These are phyloP conservation scores for Melanomma pulvis-pyrius DNA, from an alignment of 495 filamentous ascomycete genomes.

Conservation along the genomic window DNA sequence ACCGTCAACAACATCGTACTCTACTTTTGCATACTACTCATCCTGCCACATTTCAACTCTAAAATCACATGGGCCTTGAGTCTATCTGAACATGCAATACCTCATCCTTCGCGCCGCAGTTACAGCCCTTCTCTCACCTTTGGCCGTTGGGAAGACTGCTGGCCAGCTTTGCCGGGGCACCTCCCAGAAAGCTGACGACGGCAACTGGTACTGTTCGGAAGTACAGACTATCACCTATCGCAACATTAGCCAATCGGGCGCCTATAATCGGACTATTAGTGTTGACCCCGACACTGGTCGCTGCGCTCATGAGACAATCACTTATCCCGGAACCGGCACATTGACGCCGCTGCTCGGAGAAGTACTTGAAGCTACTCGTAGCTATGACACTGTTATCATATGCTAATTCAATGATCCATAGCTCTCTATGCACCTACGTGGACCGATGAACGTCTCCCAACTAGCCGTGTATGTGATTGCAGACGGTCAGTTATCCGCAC, in stretches of 20 bases:
- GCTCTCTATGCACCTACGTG: conserved; percentile 72
- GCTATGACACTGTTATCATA: not conserved
- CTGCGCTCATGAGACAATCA: conserved; percentile 51
- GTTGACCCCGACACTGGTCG: conserved; percentile 60
- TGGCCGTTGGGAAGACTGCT: conserved; percentile 8
- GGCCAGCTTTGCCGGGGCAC: conserved; percentile 38
- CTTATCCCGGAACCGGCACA: conserved; percentile 55
- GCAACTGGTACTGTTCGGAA: conserved; percentile 60
- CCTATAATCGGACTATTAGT: conserved; percentile 59
- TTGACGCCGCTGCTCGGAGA: conserved; percentile 68
- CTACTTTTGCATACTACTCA: not conserved
- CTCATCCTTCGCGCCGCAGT: too few relatives aligned
- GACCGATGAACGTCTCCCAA: conserved; percentile 63
- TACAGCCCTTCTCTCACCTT: not conserved
- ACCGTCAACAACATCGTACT: not conserved
- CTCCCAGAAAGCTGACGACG: conserved; percentile 36
- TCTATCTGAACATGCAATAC: conserved; percentile 7
- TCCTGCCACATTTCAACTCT: not conserved
- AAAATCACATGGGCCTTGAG: not conserved
- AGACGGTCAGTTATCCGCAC: not conserved
- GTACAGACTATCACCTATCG: conserved; percentile 63
- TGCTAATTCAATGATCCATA: conserved; percentile 37
- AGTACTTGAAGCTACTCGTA: conserved; percentile 48
- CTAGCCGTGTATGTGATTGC: conserved; percentile 64
- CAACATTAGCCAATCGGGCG: conserved; percentile 58